Conservation (phyloP, 768 basidiomycete species). For the Ephemerocybe angulata region DNA sequence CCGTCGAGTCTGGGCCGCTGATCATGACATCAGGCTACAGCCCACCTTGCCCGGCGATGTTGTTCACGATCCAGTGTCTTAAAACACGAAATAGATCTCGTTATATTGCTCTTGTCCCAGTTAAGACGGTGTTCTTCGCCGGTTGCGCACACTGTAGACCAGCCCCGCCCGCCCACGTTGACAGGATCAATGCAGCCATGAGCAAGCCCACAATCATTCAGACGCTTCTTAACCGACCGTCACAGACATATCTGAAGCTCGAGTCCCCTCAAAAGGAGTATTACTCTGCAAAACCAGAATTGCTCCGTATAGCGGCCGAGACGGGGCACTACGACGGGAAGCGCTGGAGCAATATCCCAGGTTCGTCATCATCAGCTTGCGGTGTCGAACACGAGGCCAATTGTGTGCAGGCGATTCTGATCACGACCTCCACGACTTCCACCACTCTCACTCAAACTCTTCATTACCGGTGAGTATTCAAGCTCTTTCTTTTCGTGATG, state of each 20-base stretch:
- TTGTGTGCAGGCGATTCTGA: not conserved
- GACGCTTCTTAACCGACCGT: conserved; percentile 58
- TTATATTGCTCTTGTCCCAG: too few species aligned
- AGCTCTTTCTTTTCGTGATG: not conserved
- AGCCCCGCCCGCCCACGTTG: not conserved
- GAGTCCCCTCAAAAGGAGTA: conserved; percentile 44
- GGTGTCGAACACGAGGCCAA: conserved; percentile 15
- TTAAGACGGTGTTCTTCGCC: too few species aligned
- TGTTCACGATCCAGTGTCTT: too few species aligned
- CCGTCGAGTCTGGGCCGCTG: too few species aligned
- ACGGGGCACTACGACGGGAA: conserved; percentile 1
- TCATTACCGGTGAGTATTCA: not conserved
- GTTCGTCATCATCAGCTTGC: not conserved
- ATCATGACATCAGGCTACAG: too few species aligned
- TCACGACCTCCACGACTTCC: conserved; percentile 5
- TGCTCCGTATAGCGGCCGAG: conserved; percentile 48
- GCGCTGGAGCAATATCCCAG: conserved; percentile 10
- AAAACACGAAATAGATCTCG: too few species aligned
- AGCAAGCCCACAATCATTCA: conserved; percentile 42
- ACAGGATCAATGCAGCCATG: conserved; percentile 18
- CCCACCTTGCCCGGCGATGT: too few species aligned
- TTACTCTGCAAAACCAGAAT: conserved; percentile 47
- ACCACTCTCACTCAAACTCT: conserved; percentile 1
- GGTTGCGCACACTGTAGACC: not conserved
- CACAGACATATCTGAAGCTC: conserved; percentile 48